phyloP scores from a whole-genome alignment of 2,329 filamentous ascomycete genomes.

The Drechmeria coniospora region DNA sequence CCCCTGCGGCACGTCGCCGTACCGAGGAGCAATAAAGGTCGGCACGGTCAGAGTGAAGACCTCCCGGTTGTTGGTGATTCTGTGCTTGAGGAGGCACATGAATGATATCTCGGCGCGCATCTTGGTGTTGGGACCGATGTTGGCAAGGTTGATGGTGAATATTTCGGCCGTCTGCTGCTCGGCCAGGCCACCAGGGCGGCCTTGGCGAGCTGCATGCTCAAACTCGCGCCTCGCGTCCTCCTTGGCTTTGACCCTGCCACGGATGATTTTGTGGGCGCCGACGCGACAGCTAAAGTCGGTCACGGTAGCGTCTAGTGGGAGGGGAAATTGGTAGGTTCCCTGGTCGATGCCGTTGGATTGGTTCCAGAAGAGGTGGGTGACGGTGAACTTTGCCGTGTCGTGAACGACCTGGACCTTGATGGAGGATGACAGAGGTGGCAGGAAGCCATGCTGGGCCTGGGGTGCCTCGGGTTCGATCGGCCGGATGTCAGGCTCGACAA shows the following conservation, averaged over 20 bases:
- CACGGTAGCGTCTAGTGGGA: constrained; percentile 2
- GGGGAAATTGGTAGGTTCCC: constrained; percentile 3
- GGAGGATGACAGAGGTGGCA: constrained; percentile 1
- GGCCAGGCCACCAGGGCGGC: constrained; percentile 1
- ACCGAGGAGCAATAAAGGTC: constrained; percentile 4
- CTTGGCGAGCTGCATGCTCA: constrained; percentile 1
- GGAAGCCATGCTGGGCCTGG: neutral
- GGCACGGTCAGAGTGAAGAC: constrained; percentile 4
- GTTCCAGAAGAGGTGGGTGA: constrained; percentile 3
- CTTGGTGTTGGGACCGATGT: constrained; percentile 4
- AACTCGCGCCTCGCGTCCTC: constrained; percentile 3
- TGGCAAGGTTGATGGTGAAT: constrained; percentile 5
- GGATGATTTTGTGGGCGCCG: constrained; percentile 2
- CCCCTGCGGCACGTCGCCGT: constrained; percentile 1
- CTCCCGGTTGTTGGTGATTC: neutral
- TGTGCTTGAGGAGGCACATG: constrained; percentile 5
- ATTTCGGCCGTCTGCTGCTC: constrained; percentile 5
- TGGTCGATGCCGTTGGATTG: constrained; percentile 1
- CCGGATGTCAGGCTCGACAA: neutral
- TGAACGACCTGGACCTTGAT: constrained; percentile 3
- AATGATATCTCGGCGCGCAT: constrained; percentile 4
- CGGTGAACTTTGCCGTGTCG: constrained; percentile 3
- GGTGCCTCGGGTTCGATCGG: neutral
- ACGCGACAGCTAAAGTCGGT: constrained; percentile 4
- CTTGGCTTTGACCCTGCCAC: constrained; percentile 4